These are phyloP conservation scores for Tolypocladium sp. DNA, from an alignment of 2,329 filamentous ascomycete genomes.

Conservation along the genomic window DNA sequence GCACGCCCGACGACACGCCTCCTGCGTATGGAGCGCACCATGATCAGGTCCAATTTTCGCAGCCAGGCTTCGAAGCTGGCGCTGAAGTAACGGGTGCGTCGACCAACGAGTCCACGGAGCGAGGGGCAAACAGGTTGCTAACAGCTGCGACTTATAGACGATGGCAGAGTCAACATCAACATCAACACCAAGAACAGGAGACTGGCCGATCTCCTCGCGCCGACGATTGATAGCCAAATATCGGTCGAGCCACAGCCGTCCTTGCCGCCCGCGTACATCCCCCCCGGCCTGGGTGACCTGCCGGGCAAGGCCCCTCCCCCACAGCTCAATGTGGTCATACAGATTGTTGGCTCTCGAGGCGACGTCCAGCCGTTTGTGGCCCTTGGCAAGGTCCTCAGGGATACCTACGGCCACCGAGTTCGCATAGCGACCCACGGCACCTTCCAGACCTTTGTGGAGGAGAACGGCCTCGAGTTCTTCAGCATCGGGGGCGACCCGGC, in stretches of 20 bases:
- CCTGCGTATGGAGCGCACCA: conserved; percentile 51
- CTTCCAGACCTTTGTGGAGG: conserved; percentile 59
- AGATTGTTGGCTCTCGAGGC: conserved; percentile 65
- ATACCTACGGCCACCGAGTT: conserved; percentile 60
- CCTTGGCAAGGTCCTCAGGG: conserved; percentile 54
- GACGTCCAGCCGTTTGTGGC: conserved; percentile 72
- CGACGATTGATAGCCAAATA: conserved; percentile 50
- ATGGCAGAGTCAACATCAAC: conserved; percentile 72
- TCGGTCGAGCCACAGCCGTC: conserved; percentile 35
- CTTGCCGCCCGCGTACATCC: conserved; percentile 61
- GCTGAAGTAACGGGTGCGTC: conserved; percentile 45
- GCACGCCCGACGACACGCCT: conserved; percentile 31
- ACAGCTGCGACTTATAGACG: conserved; percentile 36
- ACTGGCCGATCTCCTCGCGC: conserved; percentile 58
- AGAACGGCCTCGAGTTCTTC: conserved; percentile 68
- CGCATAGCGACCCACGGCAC: conserved; percentile 63
- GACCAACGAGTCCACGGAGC: no score
- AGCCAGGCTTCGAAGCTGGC: conserved; percentile 53
- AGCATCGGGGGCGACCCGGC: conserved; percentile 67
- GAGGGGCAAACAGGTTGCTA: background rate
- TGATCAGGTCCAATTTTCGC: conserved; percentile 49
- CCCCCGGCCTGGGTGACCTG: conserved; percentile 59
- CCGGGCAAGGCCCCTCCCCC: conserved; percentile 49
- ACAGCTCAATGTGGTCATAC: conserved; percentile 60
- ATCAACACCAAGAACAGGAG: conserved; percentile 62